phyloP scores from a whole-genome alignment of 108 stramenopile species.

The Fragilariopsis cylindrus region DNA sequence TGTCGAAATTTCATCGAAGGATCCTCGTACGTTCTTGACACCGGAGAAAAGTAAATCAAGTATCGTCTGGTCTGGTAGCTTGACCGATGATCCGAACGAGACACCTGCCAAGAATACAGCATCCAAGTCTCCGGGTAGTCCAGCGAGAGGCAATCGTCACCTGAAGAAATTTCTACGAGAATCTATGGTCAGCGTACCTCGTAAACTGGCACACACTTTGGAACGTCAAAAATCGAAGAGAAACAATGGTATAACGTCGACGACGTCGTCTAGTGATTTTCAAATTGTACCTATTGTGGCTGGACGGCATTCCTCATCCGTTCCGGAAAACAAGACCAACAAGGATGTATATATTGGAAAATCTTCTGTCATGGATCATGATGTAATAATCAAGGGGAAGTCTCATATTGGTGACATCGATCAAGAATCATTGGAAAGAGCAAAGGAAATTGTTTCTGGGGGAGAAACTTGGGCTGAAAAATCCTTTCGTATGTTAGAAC shows the following conservation, averaged over 20 bases:
- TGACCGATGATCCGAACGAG: constrained; percentile 10
- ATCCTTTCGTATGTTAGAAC: constrained; percentile 75
- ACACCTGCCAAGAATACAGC: neutral
- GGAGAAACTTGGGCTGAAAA: constrained; percentile 88
- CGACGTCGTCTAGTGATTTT: too few relatives aligned
- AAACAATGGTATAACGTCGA: too few relatives aligned
- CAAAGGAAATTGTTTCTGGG: constrained; percentile 70
- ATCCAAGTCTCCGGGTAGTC: constrained; percentile 6
- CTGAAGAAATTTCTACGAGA: constrained; percentile 48
- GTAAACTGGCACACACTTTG: constrained; percentile 54
- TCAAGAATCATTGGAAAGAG: constrained; percentile 59
- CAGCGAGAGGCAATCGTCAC: constrained; percentile 41
- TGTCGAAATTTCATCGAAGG: neutral
- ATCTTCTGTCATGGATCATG: constrained; percentile 55
- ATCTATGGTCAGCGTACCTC: constrained; percentile 58
- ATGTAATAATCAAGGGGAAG: constrained; percentile 51
- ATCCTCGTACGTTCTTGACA: neutral
- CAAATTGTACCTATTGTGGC: constrained; percentile 49
- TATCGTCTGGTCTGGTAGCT: constrained; percentile 38
- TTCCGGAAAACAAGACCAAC: constrained; percentile 1
- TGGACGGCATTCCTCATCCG: constrained; percentile 24
- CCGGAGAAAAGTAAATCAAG: neutral
- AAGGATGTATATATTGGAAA: constrained; percentile 53
- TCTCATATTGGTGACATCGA: constrained; percentile 63
- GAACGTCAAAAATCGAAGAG: constrained; percentile 30